Evolutionary conservation across 1,284 basidiomycete species (phyloP), one percentile per base, ranked within the genome.

Genomic region (Trichosporon faecale): DNA sequence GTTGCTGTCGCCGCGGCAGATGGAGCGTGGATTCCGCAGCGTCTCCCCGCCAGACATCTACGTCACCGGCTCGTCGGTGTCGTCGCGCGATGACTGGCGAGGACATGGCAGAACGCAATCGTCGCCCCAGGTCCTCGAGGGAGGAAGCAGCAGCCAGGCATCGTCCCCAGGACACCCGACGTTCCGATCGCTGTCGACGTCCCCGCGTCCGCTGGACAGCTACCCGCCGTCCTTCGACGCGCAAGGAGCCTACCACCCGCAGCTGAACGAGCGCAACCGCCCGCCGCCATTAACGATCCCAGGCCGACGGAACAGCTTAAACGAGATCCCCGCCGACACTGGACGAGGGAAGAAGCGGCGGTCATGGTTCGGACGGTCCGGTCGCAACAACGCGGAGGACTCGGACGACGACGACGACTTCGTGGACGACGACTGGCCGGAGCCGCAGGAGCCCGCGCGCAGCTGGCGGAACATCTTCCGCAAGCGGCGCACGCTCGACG

Each of bases 351-450:
- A 64, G 18, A 70, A 68, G 65, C 60, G 69, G 0, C 67, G 72
- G 23, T 68, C 71, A 0, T 65, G 72, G 72, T 71, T 73, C 29
- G 35, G 33, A 0, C 67, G 70, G 23, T 44, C 63, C 0, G 37
- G 27, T 1, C 55, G 21, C 60, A 27, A 40, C 18, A 61, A 27
- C n/a, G 18, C 52, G 25, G 49, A 57, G 23, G 40, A 66, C 37
- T 68, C 69, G 27, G 69, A 68, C 40, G 67, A 70, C 25, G 33
- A 66, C 46, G 69, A 66, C 33, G 64, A 70, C 29, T 52, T 31
- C 14, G 74, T 77, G 16, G 70, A 72, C 35, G 78, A 79, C 44
- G 80, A 80, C 79, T 35, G 78, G 80, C 31, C 79, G 76, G 21
- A 60, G 55, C 25, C 57, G 63, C 37, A 55, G 18, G 18, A 27